These are phyloP conservation scores for Galerina marginata DNA, from an alignment of 768 basidiomycete species.

Conservation along the genomic window DNA sequence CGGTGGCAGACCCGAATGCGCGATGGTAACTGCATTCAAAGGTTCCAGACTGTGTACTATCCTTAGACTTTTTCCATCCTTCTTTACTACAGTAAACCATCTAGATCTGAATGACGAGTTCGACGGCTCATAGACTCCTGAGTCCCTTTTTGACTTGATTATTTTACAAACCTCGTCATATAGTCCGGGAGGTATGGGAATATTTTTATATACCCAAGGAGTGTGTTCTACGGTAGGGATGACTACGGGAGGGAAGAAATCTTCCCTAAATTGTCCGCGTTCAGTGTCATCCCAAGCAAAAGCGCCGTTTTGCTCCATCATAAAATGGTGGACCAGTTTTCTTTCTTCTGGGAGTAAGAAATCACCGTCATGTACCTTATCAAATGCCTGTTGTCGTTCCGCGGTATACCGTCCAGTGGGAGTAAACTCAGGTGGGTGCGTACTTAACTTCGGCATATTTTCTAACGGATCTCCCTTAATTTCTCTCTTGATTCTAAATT, in stretches of 20 bases:
- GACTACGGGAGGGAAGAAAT: conserved; percentile 20
- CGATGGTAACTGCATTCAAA: conserved; percentile 38
- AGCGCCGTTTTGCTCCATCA: conserved; percentile 14
- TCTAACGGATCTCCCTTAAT: conserved; percentile 15
- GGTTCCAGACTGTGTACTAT: conserved; percentile 42
- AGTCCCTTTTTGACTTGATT: conserved; percentile 31
- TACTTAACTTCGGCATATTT: conserved; percentile 2
- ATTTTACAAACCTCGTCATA: conserved; percentile 3
- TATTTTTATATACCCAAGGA: conserved; percentile 15
- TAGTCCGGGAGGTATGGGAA: conserved; percentile 19
- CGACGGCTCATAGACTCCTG: conserved; percentile 38
- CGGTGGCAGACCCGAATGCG: conserved; percentile 34
- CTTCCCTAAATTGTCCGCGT: conserved; percentile 16
- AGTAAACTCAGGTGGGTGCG: conserved; percentile 1
- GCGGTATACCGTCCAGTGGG: conserved; percentile 11
- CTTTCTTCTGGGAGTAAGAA: conserved; percentile 18
- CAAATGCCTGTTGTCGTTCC: conserved; percentile 1
- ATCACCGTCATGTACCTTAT: not conserved
- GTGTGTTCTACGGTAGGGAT: conserved; percentile 12
- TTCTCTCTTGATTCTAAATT: conserved; percentile 9
- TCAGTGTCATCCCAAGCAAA: conserved; percentile 27
- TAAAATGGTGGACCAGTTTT: conserved; percentile 20
- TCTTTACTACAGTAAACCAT: conserved; percentile 46
- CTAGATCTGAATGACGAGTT: conserved; percentile 38
- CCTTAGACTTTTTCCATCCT: conserved; percentile 34